phyloP scores from a whole-genome alignment of 108 stramenopile species.

The Fragilariopsis cylindrus region DNA sequence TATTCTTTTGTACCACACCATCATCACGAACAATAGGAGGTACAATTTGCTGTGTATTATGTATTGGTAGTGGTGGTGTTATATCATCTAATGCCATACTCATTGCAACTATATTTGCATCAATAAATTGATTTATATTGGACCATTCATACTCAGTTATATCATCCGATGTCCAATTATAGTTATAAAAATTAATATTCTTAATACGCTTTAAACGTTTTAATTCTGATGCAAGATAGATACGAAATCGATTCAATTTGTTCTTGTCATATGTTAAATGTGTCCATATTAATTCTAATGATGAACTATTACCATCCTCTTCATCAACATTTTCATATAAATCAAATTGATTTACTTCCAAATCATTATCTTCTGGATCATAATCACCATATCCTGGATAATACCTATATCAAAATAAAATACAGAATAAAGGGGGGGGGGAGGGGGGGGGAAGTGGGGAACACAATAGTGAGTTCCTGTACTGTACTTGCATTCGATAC shows the following conservation, averaged over 20 bases:
- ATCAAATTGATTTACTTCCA: slow-evolving; percentile 7
- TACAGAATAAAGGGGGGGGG: neutral
- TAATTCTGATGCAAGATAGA: neutral
- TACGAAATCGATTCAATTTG: neutral
- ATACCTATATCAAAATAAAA: neutral
- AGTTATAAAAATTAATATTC: slow-evolving; percentile 9
- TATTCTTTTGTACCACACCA: no score
- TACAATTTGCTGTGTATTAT: no score
- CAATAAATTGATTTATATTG: neutral
- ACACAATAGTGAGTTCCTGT: no score
- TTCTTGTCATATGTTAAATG: neutral
- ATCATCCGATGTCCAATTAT: neutral
- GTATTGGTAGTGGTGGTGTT: no score
- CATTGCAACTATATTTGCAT: slow-evolving; percentile 14
- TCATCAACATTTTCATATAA: neutral
- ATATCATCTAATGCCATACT: neutral
- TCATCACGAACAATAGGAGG: no score
- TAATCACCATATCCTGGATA: slow-evolving; percentile 1
- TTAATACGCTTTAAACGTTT: slow-evolving; percentile 1
- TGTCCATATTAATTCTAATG: neutral
- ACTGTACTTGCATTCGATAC: no score
- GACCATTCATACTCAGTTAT: slow-evolving; percentile 14
- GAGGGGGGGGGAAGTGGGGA: neutral
- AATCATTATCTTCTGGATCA: neutral
- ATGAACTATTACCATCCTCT: neutral